phyloP scores from a whole-genome alignment of 1,139 yeast genomes.

The Kluyveromyces sp. region DNA sequence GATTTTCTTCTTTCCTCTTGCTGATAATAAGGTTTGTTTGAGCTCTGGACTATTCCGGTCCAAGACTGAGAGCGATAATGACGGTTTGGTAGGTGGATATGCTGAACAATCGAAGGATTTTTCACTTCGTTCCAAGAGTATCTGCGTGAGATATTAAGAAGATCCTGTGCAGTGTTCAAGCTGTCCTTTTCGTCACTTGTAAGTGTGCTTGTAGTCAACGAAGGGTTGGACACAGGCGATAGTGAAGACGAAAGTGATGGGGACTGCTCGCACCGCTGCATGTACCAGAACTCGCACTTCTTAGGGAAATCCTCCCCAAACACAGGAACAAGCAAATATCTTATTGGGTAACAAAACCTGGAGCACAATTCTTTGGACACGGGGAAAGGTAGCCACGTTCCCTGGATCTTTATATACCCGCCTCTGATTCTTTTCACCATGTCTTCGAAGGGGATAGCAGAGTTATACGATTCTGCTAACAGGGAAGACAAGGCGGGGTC shows the following conservation, averaged over 20 bases:
- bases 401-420: slow-evolving; percentile 88
- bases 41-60: slow-evolving; percentile 1
- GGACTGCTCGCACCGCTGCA: neutral
- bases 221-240: slow-evolving; percentile 2
- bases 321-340: slow-evolving; percentile 70
- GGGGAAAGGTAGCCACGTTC: slow-evolving; percentile 82
- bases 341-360: slow-evolving; percentile 69
- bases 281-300: slow-evolving; percentile 39
- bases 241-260: slow-evolving; percentile 1
- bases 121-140: slow-evolving; percentile 2
- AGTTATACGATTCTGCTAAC: slow-evolving; percentile 4
- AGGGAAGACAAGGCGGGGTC: slow-evolving; percentile 9
- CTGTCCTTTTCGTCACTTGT: slow-evolving; percentile 3
- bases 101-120: neutral
- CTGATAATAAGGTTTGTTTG: too few species aligned
- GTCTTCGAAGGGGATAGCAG: slow-evolving; percentile 17
- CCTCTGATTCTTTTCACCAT: slow-evolving; percentile 76
- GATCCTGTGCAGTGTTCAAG: slow-evolving; percentile 13
- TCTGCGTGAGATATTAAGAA: slow-evolving; percentile 11
- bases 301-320: slow-evolving; percentile 72
- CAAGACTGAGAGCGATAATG: slow-evolving; percentile 5
- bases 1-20: slow-evolving; percentile 1
- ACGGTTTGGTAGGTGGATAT: slow-evolving; percentile 1
- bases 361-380: slow-evolving; percentile 63
- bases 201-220: neutral